Conservation (phyloP, 2,329 filamentous ascomycete genomes). For the Claviceps monticola region DNA sequence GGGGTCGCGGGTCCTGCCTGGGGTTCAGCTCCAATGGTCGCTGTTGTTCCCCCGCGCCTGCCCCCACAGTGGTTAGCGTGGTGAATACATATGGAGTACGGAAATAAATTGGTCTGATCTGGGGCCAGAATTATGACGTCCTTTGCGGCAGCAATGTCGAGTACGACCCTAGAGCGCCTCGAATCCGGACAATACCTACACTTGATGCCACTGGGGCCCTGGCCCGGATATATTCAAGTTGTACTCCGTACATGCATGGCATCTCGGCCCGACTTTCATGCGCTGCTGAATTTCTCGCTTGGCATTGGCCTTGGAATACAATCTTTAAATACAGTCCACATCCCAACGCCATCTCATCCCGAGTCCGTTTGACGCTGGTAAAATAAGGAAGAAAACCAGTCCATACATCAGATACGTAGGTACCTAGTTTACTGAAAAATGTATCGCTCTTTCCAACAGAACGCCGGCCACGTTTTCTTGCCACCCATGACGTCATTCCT, state of each 20-base stretch:
- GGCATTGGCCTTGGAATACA: too few species aligned
- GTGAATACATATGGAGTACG: too few species aligned
- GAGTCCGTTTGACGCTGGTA: background rate
- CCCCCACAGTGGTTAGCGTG: too few species aligned
- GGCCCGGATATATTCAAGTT: too few species aligned
- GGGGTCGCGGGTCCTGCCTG: background rate
- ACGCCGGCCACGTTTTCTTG: background rate
- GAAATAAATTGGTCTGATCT: too few species aligned
- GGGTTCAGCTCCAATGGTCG: too few species aligned
- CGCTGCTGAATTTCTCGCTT: background rate
- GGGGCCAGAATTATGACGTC: too few species aligned
- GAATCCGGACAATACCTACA: too few species aligned
- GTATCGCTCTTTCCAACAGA: conserved; percentile 1
- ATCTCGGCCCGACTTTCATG: background rate
- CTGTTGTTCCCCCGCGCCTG: too few species aligned
- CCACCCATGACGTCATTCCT: background rate
- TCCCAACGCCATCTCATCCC: background rate
- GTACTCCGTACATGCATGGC: background rate
- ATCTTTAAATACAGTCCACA: background rate
- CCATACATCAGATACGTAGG: background rate
- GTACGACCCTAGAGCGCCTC: too few species aligned
- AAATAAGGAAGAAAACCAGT: background rate
- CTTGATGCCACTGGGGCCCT: too few species aligned
- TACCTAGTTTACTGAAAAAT: background rate
- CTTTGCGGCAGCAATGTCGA: too few species aligned